Evolutionary conservation across 2,329 filamentous ascomycete genomes (phyloP).

Genomic region (Macrophomina tecta): DNA sequence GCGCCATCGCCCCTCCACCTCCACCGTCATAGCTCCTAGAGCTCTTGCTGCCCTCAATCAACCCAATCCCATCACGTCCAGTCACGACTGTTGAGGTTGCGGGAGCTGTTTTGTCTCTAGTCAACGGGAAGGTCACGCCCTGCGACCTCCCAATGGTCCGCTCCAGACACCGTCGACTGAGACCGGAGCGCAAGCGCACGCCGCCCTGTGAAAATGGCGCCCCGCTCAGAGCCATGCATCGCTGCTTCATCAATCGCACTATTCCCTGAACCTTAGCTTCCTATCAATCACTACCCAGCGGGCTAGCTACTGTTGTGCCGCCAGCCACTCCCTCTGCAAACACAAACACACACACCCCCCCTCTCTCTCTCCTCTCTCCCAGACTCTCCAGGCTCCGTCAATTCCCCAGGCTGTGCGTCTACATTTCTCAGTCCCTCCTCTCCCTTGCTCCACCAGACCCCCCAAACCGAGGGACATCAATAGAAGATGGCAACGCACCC

Average conservation of each 20-base stretch:
- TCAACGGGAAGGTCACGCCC: neutral
- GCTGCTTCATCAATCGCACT: constrained; percentile 11
- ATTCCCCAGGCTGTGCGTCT: neutral
- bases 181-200: neutral
- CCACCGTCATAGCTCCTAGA: neutral
- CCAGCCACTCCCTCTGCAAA: neutral
- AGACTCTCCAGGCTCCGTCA: neutral
- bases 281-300: neutral
- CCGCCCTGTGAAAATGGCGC: neutral
- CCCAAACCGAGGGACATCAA: neutral
- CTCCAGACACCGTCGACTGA: neutral
- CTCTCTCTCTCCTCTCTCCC: neutral
- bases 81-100: neutral
- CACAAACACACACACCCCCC: neutral
- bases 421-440: neutral
- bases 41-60: constrained; percentile 9
- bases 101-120: neutral
- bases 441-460: neutral
- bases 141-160: neutral
- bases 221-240: neutral
- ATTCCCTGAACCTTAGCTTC: neutral
- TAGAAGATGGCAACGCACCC: neutral
- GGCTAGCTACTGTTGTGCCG: neutral
- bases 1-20: constrained; percentile 1
- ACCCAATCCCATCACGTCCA: constrained; percentile 8